Conservation (phyloP, 345 rosid genomes). For the Dimocarpus longan region DNA sequence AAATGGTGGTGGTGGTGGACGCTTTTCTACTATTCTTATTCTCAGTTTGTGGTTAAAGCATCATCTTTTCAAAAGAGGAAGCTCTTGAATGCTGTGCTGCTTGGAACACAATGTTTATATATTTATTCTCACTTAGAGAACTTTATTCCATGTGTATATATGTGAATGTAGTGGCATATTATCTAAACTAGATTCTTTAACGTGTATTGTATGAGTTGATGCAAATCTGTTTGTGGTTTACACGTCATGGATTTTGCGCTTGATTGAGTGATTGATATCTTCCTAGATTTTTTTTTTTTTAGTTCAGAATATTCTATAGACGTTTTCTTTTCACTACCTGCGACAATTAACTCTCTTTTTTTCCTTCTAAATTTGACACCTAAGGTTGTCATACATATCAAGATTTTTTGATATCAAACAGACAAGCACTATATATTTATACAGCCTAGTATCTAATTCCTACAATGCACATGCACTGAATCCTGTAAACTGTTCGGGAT, state of each 20-base stretch:
- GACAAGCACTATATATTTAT: too few relatives aligned
- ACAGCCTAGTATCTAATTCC: too few relatives aligned
- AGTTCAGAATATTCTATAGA: background rate
- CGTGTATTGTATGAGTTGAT: background rate
- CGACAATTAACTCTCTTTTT: too few relatives aligned
- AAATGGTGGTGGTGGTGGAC: background rate
- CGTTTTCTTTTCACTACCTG: too few relatives aligned
- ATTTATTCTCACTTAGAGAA: background rate
- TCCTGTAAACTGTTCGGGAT: too few relatives aligned
- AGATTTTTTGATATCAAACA: too few relatives aligned
- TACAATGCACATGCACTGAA: too few relatives aligned
- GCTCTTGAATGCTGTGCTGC: background rate
- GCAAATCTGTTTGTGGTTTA: background rate
- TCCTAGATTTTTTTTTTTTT: background rate
- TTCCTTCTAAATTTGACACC: too few relatives aligned
- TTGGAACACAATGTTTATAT: conserved; percentile 2
- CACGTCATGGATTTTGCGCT: background rate
- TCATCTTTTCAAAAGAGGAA: background rate
- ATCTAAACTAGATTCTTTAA: background rate
- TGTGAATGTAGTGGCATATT: background rate
- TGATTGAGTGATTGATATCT: background rate
- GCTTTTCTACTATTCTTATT: conserved; percentile 8
- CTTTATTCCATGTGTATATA: background rate
- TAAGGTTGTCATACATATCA: too few relatives aligned
- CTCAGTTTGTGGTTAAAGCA: conserved; percentile 16